Base-by-base conservation (phyloP, 805 yeast genomes). In the Metschnikowia dekortorum region DNA sequence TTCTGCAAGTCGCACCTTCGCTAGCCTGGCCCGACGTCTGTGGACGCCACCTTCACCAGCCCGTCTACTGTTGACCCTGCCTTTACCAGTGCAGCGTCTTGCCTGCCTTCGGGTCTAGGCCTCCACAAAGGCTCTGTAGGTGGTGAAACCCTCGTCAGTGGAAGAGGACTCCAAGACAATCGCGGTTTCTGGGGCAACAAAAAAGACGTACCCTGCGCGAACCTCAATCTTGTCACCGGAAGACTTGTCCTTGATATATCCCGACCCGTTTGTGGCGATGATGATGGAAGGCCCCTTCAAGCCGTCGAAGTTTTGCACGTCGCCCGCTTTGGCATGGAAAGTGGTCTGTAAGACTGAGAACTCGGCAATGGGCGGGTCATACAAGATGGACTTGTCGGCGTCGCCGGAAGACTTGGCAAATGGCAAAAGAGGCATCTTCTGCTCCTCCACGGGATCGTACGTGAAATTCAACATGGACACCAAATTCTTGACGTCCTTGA, bases 281-380 rank as follows among this genome's bases (percentile, higher is more conserved):
- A 90, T 67, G 58, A 94, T 85, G 44, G 96, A 87, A 57, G 99
- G 97, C 45, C 98, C 98, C 40, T 81, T 72, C 41, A 94, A 73
- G 6, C 75, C 82, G 47, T 82, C 79, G 59, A 84, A 78, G 35
- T 65, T 62, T 66, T 87, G 87, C 14, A 63, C 66, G 58, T 81
- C 74, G 40, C 77, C 79, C 9, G 75, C 64, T 38, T 70, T 65
- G 37, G 57, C 48, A 46, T 76, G 73, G 62, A 85, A 84, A 42
- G 81, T 79, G 40, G 92, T 85, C 71, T 88, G 90, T 62, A 94
- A 77, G n/a, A 94, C 97, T 5, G 96, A 79, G 63, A 94, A 94
- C 75, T 94, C 99, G 54, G 84, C 96, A 64, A 94, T 94, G 51
- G 99, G 99, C 33, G 99, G 99, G 67, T 94, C 87, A 70, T 84